A percentile compares a stretch with the other conserved stretches of the same genome.
phyloP scores from a whole-genome alignment of 2,329 filamentous ascomycete species.

The Arachnomyces sp. region DNA sequence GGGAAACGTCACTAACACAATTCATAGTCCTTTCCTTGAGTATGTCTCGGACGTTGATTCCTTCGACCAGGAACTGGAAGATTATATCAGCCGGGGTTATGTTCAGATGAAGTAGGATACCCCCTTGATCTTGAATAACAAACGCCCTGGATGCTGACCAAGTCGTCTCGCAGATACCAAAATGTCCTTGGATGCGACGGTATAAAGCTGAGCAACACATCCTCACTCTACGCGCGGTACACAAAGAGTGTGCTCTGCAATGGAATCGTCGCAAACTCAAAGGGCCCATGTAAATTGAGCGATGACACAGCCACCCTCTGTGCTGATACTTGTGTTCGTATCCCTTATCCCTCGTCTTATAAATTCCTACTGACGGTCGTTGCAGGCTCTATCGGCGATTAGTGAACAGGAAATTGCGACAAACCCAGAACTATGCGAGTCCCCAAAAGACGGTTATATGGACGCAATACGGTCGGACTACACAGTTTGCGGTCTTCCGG shows the following conservation, averaged over 20 bases:
- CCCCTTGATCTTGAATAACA: not conserved
- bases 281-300: slow-evolving; percentile 59
- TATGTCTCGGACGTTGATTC: slow-evolving; percentile 67
- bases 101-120: slow-evolving; percentile 64
- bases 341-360: slow-evolving; percentile 5
- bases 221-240: slow-evolving; percentile 82
- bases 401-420: slow-evolving; percentile 81
- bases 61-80: slow-evolving; percentile 68
- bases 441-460: slow-evolving; percentile 57
- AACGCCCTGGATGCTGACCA: slow-evolving; percentile 1
- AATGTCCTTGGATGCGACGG: slow-evolving; percentile 70
- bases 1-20: slow-evolving; percentile 19
- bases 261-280: slow-evolving; percentile 84
- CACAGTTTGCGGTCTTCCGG: slow-evolving; percentile 75
- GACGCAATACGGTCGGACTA: slow-evolving; percentile 86
- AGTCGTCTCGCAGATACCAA: slow-evolving; percentile 60
- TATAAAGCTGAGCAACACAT: slow-evolving; percentile 70
- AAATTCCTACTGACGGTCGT: slow-evolving; percentile 13
- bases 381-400: slow-evolving; percentile 69
- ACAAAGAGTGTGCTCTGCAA: slow-evolving; percentile 91
- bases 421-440: slow-evolving; percentile 64
- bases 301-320: slow-evolving; percentile 69
- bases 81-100: slow-evolving; percentile 69
- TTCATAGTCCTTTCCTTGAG: slow-evolving; percentile 68
- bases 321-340: slow-evolving; percentile 74